These are phyloP conservation scores for Botrytis galanthina DNA, from an alignment of 2,329 filamentous ascomycete species.

Conservation along the genomic window DNA sequence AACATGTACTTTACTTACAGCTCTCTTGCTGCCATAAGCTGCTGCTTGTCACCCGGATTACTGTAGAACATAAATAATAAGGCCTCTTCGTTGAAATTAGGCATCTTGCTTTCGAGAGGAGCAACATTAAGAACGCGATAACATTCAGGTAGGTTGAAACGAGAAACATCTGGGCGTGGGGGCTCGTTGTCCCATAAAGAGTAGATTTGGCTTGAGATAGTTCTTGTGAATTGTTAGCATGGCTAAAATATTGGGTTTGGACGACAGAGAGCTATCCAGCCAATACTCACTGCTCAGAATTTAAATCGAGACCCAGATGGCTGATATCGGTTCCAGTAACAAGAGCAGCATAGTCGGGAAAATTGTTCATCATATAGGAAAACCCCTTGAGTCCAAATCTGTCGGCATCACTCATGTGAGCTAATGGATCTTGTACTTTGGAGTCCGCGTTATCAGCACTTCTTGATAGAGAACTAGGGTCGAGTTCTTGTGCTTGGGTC, in stretches of 20 bases:
- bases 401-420: conserved; percentile 60
- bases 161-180: conserved; percentile 56
- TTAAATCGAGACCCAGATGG: conserved; percentile 57
- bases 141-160: conserved; percentile 61
- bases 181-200: conserved; percentile 60
- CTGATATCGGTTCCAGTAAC: conserved; percentile 59
- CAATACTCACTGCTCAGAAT: conserved; percentile 55
- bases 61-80: conserved; percentile 70
- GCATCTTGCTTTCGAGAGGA: conserved; percentile 62
- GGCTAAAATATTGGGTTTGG: not conserved
- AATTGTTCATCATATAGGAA: conserved; percentile 58
- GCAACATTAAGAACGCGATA: conserved; percentile 66
- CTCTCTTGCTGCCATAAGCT: conserved; percentile 61
- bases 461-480: conserved; percentile 28
- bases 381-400: conserved; percentile 66
- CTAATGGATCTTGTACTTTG: conserved; percentile 56
- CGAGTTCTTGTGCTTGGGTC: conserved; percentile 29
- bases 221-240: conserved; percentile 25
- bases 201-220: conserved; percentile 58
- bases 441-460: conserved; percentile 32
- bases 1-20: conserved; percentile 47
- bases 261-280: conserved; percentile 11
- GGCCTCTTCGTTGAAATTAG: conserved; percentile 66
- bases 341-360: conserved; percentile 60
- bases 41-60: conserved; percentile 60